Evolutionary conservation across 1,284 basidiomycete genomes (phyloP), one percentile per base, ranked within the genome.

Genomic region (Volvariella surrecta): DNA sequence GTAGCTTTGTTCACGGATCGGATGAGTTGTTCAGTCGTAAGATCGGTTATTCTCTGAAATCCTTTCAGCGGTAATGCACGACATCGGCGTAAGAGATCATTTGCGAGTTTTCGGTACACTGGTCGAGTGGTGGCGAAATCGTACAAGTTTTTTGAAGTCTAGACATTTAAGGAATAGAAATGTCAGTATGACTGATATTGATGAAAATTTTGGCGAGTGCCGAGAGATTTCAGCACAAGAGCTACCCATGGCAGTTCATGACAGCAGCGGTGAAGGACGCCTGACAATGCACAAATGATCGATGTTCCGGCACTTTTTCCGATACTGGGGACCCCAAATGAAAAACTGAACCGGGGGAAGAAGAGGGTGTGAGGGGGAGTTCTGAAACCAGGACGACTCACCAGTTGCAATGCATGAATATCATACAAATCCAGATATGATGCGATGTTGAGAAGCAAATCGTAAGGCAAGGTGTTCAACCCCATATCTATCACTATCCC

Each of bases 31-130:
- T 66, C 64, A 1, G 76, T 80, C 3, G 69, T 66, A 1, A 85
- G 72, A 51, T 84, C 80, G 8, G 72, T 67, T 32, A 83, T 62
- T 17, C 76, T 71, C 49, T 79, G 76, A 52, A 85, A 85, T 15
- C 81, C 82, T 32, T 74, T 69, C 21, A 85, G 63, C 2, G 82
- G 81, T 10, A 85, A 60, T 0, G 82, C 74, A 2, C 80, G 71
- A 53, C 82, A 83, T 47, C 78, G 68, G 16, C 70, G 67, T 3
- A 85, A 71, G 10, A 84, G 64, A 46, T 70, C 68, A 38, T 69
- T 64, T 4, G 82, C 79, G 24, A 82, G 70, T 45, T 74, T 69
- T 35, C 77, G 74, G 58, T 79, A 82, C 4, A 85, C 76, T 1
- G 79, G 72, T 18, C 79, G 70, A 3, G 80, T 82, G 11, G 68